These are phyloP conservation scores for Chrysoporthe cubensis DNA, from an alignment of 2,329 filamentous ascomycete genomes.

Conservation along the genomic window DNA sequence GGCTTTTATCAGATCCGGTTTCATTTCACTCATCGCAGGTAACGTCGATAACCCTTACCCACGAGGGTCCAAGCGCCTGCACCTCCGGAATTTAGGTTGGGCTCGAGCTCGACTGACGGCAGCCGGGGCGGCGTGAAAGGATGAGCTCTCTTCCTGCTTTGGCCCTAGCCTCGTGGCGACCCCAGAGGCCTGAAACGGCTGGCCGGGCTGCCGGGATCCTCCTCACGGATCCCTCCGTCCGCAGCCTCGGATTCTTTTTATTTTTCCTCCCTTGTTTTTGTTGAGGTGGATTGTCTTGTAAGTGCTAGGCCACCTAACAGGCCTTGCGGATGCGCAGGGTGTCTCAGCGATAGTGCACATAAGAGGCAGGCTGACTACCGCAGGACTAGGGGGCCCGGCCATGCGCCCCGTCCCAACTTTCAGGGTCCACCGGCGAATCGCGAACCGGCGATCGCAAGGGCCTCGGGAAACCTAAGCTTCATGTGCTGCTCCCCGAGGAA, in stretches of 20 bases:
- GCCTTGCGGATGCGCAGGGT: not conserved
- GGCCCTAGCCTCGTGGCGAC: not conserved
- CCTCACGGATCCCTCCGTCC: not conserved
- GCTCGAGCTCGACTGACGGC: not conserved
- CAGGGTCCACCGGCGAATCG: not conserved
- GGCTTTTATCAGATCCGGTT: not conserved
- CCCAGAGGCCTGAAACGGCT: not conserved
- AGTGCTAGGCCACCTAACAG: not conserved
- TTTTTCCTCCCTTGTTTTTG: not conserved
- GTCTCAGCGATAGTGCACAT: not conserved
- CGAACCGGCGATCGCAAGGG: not conserved
- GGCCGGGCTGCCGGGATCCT: not conserved
- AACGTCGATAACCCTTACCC: constrained; percentile 8
- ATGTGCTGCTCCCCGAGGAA: not conserved
- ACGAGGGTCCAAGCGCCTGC: not conserved
- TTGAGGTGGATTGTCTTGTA: constrained; percentile 7
- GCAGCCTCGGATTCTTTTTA: not conserved
- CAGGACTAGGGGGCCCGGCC: not conserved
- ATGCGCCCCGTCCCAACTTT: not conserved
- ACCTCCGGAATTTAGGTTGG: not conserved
- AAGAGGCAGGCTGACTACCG: not conserved
- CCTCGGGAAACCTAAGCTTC: not conserved
- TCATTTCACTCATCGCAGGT: not conserved
- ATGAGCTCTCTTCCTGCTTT: not conserved
- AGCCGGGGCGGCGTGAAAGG: not conserved